Base-by-base conservation (phyloP, 176 grass and related monocot genomes). In the Musa troglodytarum region DNA sequence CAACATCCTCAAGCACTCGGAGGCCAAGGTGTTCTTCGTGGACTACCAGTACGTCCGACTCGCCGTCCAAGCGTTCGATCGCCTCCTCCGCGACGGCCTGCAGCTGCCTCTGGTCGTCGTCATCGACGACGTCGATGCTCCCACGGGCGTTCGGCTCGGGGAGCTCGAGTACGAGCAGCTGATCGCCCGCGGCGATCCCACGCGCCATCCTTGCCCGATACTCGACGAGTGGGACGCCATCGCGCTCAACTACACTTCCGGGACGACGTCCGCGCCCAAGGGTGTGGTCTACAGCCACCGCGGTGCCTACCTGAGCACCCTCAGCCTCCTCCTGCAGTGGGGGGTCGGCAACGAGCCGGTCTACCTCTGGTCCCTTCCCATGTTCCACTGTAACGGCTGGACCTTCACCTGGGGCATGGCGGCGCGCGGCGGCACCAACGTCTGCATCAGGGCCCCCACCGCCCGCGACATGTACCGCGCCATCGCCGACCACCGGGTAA, bases 331-430 rank as follows among this genome's bases (percentile, higher is more conserved):
- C 8, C 81, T 92, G 0, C 89, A 88, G 77, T 92, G 89, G 89
- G 89, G 71, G 3, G 83, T 92, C 0, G 83, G 81, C 26, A 52
- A 23, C 52, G 82, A 87, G 24, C 89, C 89, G 0, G 86, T 92
- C 10, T 88, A 92, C 69, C 66, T 92, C 1, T 92, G 89, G 86
- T 88, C 89, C 0, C 80, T 88, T 8, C 89, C 89, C 0, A 92
- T 92, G 89, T 92, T 92, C 54, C 89, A 92, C 53, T 92, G 86
- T 78, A 92, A 92, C 6, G 89, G 89, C 0, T 92, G 86, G 89
- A 92, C 89, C 26, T 84, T 92, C 78, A 88, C 89, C 8, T 88
- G 89, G 89, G 89, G 89, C 69, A 54, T 92, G 17, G 89, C 89
- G 0, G 86, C 83, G 1, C 89, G 83, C 53, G 89, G 86, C 2